Conservation (phyloP, 805 yeast species). For the Millerago galiae region DNA sequence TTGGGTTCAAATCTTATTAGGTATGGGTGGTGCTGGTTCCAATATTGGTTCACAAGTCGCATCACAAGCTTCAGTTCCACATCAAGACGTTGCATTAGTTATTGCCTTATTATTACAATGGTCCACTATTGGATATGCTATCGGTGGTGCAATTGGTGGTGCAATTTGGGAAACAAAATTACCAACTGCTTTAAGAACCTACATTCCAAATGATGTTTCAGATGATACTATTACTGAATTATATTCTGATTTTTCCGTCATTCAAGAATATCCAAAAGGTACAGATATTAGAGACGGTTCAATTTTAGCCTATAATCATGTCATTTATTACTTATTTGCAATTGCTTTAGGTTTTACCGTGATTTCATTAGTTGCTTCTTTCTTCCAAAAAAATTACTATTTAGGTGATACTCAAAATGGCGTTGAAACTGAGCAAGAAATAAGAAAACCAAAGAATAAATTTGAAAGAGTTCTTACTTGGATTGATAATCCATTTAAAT, state of each 20-base stretch:
- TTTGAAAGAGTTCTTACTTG: constrained; percentile 1
- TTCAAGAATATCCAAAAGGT: constrained; percentile 22
- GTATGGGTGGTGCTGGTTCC: constrained; percentile 35
- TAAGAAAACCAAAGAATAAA: constrained; percentile 3
- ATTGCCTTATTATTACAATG: constrained; percentile 30
- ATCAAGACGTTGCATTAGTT: constrained; percentile 35
- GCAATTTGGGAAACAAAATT: constrained; percentile 32
- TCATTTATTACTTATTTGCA: constrained; percentile 24
- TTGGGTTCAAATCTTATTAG: constrained; percentile 29
- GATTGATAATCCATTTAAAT: constrained; percentile 2
- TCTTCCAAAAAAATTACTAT: constrained; percentile 29
- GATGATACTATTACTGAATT: constrained; percentile 16
- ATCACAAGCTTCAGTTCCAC: constrained; percentile 36
- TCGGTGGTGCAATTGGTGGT: constrained; percentile 35
- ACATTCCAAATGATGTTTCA: constrained; percentile 20
- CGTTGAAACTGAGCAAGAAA: constrained; percentile 22
- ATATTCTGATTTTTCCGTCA: constrained; percentile 20
- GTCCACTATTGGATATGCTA: constrained; percentile 31
- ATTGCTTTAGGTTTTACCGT: constrained; percentile 25
- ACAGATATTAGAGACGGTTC: constrained; percentile 27
- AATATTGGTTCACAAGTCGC: constrained; percentile 32
- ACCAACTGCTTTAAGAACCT: constrained; percentile 24
- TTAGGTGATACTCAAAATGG: constrained; percentile 32
- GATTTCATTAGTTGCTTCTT: constrained; percentile 25
- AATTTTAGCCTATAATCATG: constrained; percentile 27